Percentiles rank a stretch among this genome's conserved stretches.
Conservation (phyloP, 768 basidiomycete species). For the Harrya chromipes region DNA sequence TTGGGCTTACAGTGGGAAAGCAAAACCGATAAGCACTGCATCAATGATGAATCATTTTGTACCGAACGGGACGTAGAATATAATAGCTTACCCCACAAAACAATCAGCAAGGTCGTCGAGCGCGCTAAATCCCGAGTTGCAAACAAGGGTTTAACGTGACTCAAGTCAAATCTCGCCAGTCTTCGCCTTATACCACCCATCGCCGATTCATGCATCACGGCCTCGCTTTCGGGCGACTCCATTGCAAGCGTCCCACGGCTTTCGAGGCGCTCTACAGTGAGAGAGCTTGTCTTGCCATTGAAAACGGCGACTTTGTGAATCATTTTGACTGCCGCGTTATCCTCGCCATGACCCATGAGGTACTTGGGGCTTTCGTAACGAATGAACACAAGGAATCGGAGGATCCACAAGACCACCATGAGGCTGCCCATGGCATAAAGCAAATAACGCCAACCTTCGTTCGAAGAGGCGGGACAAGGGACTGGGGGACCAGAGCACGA, state of each 20-base stretch:
- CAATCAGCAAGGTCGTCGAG: too few species aligned
- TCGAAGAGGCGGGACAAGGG: slow-evolving; percentile 51
- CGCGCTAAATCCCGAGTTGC: too few species aligned
- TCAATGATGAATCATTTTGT: too few species aligned
- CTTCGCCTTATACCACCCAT: too few species aligned
- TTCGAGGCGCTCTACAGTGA: slow-evolving; percentile 52
- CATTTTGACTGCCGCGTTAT: slow-evolving; percentile 53
- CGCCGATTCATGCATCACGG: too few species aligned
- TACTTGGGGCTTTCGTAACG: slow-evolving; percentile 72
- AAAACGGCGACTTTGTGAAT: slow-evolving; percentile 59
- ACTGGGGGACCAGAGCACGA: too few species aligned
- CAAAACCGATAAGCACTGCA: too few species aligned
- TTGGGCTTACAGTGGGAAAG: too few species aligned
- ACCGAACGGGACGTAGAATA: too few species aligned
- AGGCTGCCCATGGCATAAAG: slow-evolving; percentile 69
- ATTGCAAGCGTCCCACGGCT: slow-evolving; percentile 12
- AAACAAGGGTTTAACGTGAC: too few species aligned
- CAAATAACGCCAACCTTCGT: slow-evolving; percentile 75
- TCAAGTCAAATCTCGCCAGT: too few species aligned
- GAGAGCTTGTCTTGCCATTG: slow-evolving; percentile 48
- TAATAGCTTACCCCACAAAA: too few species aligned
- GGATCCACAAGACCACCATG: slow-evolving; percentile 57
- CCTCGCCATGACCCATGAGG: slow-evolving; percentile 64
- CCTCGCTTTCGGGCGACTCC: slow-evolving; percentile 6
- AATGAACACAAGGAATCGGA: slow-evolving; percentile 68